Evolutionary conservation across 257 asterid species (phyloP), one percentile per base, ranked within the genome.

Genomic region (Nyctanthes arbortristis): DNA sequence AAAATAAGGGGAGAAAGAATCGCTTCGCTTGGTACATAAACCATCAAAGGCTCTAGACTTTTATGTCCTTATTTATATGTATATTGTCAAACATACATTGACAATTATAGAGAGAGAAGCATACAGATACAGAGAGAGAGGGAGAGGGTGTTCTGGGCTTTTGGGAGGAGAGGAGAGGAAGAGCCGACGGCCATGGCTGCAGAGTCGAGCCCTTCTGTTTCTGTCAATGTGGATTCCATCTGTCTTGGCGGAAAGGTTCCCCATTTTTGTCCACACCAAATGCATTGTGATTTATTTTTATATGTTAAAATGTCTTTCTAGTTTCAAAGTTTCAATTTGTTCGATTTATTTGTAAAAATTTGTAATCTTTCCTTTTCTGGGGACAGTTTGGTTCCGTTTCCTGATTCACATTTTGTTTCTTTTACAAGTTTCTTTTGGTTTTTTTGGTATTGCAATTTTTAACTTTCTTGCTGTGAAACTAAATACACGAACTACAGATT

Each of bases 161-260:
- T n/a, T n/a, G n/a, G n/a, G n/a, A n/a, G n/a, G 63, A 60, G 37
- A 25, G 35, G 27, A 61, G 67, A 33, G 65, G 54, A 70, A 63
- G 70, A 67, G 75, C 78, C 78, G 68, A 67, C 61, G 74, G 77
- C 85, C 75, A 82, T 78, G 86, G 63, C 78, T n/a, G n/a, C n/a
- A 45, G 86, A 78, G 28, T 78, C 77, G 9, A 65, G 70, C 56
- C 81, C 75, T 73, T 73, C 71, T 69, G 73, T 82, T 75, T 73
- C 76, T 63, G 68, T 81, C 16, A 79, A 75, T 61, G 69, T 81
- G 29, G 78, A 78, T 43, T 75, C 84, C 29, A 78, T 78, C 70
- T 82, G 75, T 64, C 81, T 78, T 33, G 86, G 86, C 60, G 86
- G 86, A 67, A 73, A 82, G 86, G 86, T 82, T 65, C 43, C 20